Evolutionary conservation across 345 rosid species (phyloP).

Genomic region (Capsella bursapastoris): DNA sequence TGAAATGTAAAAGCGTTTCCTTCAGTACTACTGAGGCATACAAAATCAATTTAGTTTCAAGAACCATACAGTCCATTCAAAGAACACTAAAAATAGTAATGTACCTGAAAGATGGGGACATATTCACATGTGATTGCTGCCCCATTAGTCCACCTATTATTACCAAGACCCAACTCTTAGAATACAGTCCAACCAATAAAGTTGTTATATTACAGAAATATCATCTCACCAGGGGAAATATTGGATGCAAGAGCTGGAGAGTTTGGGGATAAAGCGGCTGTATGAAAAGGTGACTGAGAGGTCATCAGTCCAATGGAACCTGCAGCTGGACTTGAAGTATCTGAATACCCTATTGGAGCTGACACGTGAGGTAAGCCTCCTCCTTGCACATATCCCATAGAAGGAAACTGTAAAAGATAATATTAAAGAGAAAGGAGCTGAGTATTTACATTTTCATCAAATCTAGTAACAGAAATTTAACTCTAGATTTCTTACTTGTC

Average conservation of each 20-base stretch:
- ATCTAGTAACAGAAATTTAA: background rate
- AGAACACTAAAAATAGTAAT: conserved; percentile 5
- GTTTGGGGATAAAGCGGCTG: conserved; percentile 37
- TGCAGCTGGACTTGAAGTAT: conserved; percentile 39
- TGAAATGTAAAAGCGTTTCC: conserved; percentile 33
- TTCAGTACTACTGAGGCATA: conserved; percentile 35
- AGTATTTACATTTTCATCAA: conserved; percentile 9
- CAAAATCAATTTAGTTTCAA: conserved; percentile 1
- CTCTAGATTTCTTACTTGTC: conserved; percentile 46
- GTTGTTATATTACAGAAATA: background rate
- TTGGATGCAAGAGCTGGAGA: conserved; percentile 46
- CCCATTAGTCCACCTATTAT: conserved; percentile 52
- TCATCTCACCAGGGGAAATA: conserved; percentile 49
- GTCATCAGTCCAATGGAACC: conserved; percentile 48
- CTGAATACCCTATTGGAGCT: conserved; percentile 40
- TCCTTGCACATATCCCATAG: conserved; percentile 50
- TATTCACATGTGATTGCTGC: conserved; percentile 47
- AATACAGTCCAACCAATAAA: conserved; percentile 7
- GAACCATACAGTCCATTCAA: background rate
- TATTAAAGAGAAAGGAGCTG: background rate
- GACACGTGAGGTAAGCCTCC: conserved; percentile 48
- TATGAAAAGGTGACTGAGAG: conserved; percentile 50
- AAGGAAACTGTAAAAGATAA: conserved; percentile 51
- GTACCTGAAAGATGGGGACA: conserved; percentile 52
- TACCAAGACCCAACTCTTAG: conserved; percentile 30